Evolutionary conservation across 148 eudicot genomes (phyloP).

Genomic region (Fagopyrum tataricum): DNA sequence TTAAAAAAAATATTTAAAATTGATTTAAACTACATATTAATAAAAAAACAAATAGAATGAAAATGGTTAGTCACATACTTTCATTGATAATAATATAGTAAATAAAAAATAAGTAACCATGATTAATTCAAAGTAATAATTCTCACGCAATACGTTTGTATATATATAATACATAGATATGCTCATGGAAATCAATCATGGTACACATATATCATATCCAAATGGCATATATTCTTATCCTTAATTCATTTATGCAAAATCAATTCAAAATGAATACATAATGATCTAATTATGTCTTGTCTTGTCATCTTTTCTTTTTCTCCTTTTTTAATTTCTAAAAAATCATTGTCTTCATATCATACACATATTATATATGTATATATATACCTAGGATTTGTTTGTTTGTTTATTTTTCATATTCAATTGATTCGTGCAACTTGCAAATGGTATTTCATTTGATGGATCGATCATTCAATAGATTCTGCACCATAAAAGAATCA

Average conservation of each 20-base stretch:
- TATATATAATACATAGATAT: too few species aligned
- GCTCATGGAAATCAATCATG: not conserved
- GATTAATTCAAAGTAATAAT: too few species aligned
- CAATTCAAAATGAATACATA: not conserved
- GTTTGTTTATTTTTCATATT: not conserved
- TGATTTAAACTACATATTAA: too few species aligned
- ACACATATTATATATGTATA: not conserved
- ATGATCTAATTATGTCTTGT: not conserved
- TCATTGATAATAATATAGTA: too few species aligned
- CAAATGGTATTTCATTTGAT: not conserved
- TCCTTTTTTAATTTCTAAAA: not conserved
- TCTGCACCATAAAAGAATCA: not conserved
- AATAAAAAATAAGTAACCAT: too few species aligned
- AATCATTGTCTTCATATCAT: not conserved
- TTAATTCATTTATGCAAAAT: not conserved
- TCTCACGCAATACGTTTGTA: too few species aligned
- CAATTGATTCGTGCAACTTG: not conserved
- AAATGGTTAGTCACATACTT: too few species aligned
- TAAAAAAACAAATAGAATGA: too few species aligned
- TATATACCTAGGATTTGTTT: constrained; percentile 2
- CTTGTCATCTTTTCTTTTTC: not conserved
- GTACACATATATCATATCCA: not conserved
- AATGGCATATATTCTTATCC: constrained; percentile 7
- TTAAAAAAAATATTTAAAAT: too few species aligned
- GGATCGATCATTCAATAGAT: not conserved